Base-by-base conservation (phyloP, 129 eudicot species). In the Ambrosia artemisiifolia region DNA sequence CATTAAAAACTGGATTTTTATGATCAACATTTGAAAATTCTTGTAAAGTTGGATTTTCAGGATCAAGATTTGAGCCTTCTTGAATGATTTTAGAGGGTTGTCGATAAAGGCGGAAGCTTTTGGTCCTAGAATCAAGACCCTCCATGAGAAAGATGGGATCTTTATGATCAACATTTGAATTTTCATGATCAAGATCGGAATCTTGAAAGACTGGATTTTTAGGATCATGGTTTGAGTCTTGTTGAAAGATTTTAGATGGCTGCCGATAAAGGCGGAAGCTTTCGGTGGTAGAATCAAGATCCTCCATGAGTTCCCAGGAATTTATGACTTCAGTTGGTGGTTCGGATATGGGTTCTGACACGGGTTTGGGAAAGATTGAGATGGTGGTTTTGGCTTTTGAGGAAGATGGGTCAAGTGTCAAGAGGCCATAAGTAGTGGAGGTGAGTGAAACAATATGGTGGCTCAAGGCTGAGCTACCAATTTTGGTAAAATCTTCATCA, bases 261-360 rank as follows among this genome's bases (percentile, higher is more conserved):
- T 51, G 48, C 0, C 71, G 74, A 35, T 83, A 69, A 80, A 86
- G 82, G n/a, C 91, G 85, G 82, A 87, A 87, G 77, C 91, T 69
- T 69, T 75, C 85, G 5, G 43, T 54, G 63, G 79, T 72, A 51
- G 83, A 32, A 72, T 95, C 99, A 49, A 95, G 94, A 34, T 94
- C 99, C 7, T 94, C 95, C 99, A 95, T 95, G 65, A 95, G 91
- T 64, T 95, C 99, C 99, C 97, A 88, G 0, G 96, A 88, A 70
- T 95, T 91, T 85, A 95, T 95, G 77, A 92, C 80, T 53, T 95
- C 97, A 4, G 87, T 89, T 12, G 83, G 51, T 54, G 82, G 61
- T 63, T 78, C 80, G 17, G 74, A 16, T 59, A 34, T 74, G 43
- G 71, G 46, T 16, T 80, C 84, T 12, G 88, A 56, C 63, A 30